phyloP scores from a whole-genome alignment of 345 rosid species.

The Gossypium mustelinum region DNA sequence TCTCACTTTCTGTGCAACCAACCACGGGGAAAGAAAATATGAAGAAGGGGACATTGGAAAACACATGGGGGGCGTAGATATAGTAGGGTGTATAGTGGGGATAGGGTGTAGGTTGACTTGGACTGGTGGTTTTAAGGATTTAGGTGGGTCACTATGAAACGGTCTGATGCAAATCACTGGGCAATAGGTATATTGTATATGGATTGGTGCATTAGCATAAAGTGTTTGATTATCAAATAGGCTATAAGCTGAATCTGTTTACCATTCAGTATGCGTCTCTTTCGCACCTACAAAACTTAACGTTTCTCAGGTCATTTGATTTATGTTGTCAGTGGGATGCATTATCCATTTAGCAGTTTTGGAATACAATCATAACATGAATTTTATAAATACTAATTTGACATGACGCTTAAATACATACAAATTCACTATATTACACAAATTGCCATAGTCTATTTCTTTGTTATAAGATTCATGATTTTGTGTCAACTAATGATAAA shows the following conservation, averaged over 20 bases:
- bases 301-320: neutral
- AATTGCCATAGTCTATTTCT: no score
- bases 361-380: no score
- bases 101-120: slow-evolving; percentile 28
- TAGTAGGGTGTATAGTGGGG: neutral
- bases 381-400: no score
- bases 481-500: no score
- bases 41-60: slow-evolving; percentile 17
- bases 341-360: no score
- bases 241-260: neutral
- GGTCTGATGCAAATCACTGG: no score
- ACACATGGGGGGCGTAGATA: slow-evolving; percentile 18
- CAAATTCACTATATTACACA: no score
- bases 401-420: no score
- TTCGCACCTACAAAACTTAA: neutral
- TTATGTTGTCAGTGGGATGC: neutral
- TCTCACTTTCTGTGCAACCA: neutral
- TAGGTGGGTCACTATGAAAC: slow-evolving; percentile 19
- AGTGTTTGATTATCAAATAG: neutral
- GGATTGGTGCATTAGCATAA: neutral
- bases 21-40: neutral
- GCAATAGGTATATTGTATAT: neutral
- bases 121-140: slow-evolving; percentile 36
- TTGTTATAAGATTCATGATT: no score
- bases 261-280: slow-evolving; percentile 25